Percentiles rank a stretch among this genome's conserved stretches.
Evolutionary conservation across 768 basidiomycete genomes (phyloP).

Genomic region (Boletus pseudo-olivaceus): DNA sequence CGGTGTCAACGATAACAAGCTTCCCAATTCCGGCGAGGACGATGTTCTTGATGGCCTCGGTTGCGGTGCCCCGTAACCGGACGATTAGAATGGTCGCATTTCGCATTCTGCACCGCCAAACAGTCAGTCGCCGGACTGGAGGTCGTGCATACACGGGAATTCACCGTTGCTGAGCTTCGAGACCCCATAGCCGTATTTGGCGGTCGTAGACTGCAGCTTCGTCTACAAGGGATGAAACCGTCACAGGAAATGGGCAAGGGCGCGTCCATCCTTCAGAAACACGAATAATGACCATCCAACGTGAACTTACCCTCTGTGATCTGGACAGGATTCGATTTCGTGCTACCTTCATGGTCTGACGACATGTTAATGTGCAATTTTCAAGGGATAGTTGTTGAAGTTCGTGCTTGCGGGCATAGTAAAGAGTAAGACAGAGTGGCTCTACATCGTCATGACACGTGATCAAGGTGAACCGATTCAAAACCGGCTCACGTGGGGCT

Average conservation of each 20-base stretch:
- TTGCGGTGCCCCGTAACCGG: constrained; percentile 77
- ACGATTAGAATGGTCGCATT: constrained; percentile 87
- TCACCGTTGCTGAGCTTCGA: constrained; percentile 94
- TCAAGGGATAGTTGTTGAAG: background rate
- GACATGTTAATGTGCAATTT: constrained; percentile 14
- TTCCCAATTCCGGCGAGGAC: constrained; percentile 94
- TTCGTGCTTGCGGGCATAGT: background rate
- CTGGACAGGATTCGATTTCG: constrained; percentile 39
- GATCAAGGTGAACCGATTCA: background rate
- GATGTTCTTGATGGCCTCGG: constrained; percentile 96
- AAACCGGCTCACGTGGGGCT: too few species aligned
- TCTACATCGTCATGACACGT: constrained; percentile 13
- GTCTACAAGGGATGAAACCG: constrained; percentile 31
- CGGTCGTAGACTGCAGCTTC: constrained; percentile 91
- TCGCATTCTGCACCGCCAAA: constrained; percentile 64
- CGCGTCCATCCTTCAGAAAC: background rate
- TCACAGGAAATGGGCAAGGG: background rate
- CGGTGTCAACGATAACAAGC: constrained; percentile 78
- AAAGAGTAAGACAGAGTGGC: background rate
- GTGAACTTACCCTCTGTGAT: constrained; percentile 63
- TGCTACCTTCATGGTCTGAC: constrained; percentile 25
- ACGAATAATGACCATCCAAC: background rate
- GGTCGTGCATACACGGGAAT: constrained; percentile 8
- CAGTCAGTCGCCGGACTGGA: constrained; percentile 8
- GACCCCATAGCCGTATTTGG: constrained; percentile 96